Evolutionary conservation across 768 basidiomycete species (phyloP).

Genomic region (Brasilioporus rufonigricans): DNA sequence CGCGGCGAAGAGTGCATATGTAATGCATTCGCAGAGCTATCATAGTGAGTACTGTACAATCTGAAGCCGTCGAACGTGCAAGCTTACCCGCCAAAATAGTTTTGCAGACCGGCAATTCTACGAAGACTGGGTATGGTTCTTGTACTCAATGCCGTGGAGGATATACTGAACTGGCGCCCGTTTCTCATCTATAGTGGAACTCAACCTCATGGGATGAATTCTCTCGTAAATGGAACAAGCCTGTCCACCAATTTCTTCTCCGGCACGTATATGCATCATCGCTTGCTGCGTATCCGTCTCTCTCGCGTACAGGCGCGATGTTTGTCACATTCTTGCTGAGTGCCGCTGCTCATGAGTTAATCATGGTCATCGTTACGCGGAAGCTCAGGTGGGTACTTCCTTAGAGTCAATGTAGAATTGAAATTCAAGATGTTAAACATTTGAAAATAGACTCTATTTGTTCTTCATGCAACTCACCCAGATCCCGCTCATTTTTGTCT

Average conservation of each 20-base stretch:
- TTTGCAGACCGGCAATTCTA: constrained; percentile 99
- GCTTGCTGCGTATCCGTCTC: constrained; percentile 63
- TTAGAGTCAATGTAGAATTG: not conserved
- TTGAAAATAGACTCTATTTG: constrained; percentile 66
- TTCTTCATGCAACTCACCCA: constrained; percentile 85
- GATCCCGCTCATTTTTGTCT: constrained; percentile 85
- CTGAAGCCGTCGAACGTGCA: not conserved
- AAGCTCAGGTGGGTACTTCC: constrained; percentile 71
- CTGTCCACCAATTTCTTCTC: constrained; percentile 90
- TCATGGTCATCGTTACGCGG: constrained; percentile 93
- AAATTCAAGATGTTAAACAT: not conserved
- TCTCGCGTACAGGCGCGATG: constrained; percentile 82
- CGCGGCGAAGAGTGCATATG: constrained; percentile 80
- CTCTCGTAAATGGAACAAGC: constrained; percentile 98
- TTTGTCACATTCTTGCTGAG: constrained; percentile 90
- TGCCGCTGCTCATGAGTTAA: constrained; percentile 88
- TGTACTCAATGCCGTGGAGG: not conserved
- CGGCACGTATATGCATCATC: constrained; percentile 94
- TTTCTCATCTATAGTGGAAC: constrained; percentile 68
- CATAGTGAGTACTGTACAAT: constrained; percentile 54
- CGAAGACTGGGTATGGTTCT: constrained; percentile 76
- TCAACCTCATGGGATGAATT: constrained; percentile 97
- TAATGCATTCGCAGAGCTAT: constrained; percentile 92
- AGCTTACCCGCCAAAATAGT: constrained; percentile 37
- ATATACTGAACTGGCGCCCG: not conserved